A percentile compares a stretch with the other conserved stretches of the same genome.
These are phyloP conservation scores for Pichia nanzhaoensis DNA, from an alignment of 805 yeast genomes.

Conservation along the genomic window DNA sequence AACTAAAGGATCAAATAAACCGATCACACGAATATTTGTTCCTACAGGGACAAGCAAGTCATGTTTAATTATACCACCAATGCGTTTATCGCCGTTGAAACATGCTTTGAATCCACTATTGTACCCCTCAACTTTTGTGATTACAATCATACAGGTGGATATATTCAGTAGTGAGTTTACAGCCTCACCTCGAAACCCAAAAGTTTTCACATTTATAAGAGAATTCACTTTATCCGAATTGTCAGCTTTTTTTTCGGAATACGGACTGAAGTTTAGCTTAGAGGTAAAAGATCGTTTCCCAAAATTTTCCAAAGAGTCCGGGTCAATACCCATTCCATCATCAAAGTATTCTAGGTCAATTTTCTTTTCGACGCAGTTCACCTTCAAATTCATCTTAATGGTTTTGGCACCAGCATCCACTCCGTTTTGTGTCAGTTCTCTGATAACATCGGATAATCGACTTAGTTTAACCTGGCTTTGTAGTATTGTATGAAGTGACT, in stretches of 20 bases:
- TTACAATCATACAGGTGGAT: conserved; percentile 37
- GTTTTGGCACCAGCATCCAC: conserved; percentile 45
- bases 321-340: conserved; percentile 63
- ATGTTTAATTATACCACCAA: conserved; percentile 3
- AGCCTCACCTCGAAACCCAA: conserved; percentile 75
- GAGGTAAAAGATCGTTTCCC: conserved; percentile 52
- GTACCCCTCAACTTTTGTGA: conserved; percentile 35
- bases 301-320: conserved; percentile 38
- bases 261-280: conserved; percentile 35
- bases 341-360: conserved; percentile 44
- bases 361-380: conserved; percentile 21
- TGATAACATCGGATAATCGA: conserved; percentile 36
- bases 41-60: conserved; percentile 24
- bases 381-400: conserved; percentile 25
- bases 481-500: neutral
- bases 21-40: conserved; percentile 32
- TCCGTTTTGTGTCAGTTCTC: conserved; percentile 49
- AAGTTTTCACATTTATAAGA: conserved; percentile 34
- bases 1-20: conserved; percentile 38
- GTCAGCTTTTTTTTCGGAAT: neutral
- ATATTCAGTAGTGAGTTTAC: conserved; percentile 46
- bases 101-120: conserved; percentile 25
- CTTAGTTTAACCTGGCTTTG: conserved; percentile 30
- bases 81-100: conserved; percentile 15
- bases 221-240: conserved; percentile 20